phyloP scores from a whole-genome alignment of 2,329 filamentous ascomycete genomes.

The Stemphylium vesicarium region DNA sequence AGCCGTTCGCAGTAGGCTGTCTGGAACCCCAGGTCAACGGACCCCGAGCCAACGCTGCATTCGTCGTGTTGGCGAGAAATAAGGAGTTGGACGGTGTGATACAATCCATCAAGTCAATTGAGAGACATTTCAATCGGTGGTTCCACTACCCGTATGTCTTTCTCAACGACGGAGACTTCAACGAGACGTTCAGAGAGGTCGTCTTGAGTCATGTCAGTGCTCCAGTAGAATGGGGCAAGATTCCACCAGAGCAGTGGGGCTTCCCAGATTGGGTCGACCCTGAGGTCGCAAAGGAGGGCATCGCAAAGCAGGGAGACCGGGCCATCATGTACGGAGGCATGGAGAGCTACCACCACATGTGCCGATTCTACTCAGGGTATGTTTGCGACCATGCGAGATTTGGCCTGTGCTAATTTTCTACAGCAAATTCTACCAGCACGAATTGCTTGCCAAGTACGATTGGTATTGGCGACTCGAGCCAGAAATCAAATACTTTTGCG shows the following conservation, averaged over 20 bases:
- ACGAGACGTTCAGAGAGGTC: constrained; percentile 87
- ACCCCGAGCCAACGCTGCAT: constrained; percentile 89
- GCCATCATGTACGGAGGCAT: constrained; percentile 99
- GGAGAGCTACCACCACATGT: constrained; percentile 99
- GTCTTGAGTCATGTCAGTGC: constrained; percentile 89
- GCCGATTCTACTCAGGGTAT: constrained; percentile 96
- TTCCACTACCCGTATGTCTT: constrained; percentile 99
- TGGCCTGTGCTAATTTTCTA: constrained; percentile 18
- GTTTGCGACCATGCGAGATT: constrained; percentile 31
- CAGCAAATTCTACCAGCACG: constrained; percentile 96
- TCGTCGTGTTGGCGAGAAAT: constrained; percentile 93
- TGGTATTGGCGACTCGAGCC: constrained; percentile 99
- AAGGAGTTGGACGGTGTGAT: constrained; percentile 96
- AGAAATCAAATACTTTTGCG: constrained; percentile 99
- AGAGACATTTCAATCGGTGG: constrained; percentile 98
- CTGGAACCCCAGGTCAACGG: constrained; percentile 75
- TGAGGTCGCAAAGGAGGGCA: constrained; percentile 93
- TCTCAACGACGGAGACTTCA: constrained; percentile 96
- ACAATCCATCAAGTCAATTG: constrained; percentile 96
- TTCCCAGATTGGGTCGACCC: constrained; percentile 96
- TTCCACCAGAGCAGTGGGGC: constrained; percentile 90
- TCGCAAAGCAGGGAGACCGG: constrained; percentile 92
- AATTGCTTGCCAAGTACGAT: constrained; percentile 92
- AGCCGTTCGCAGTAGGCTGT: constrained; percentile 92
- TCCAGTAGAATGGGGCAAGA: constrained; percentile 90